These are phyloP conservation scores for Dothiorella sarmentorum DNA, from an alignment of 2,329 filamentous ascomycete genomes.

Conservation along the genomic window DNA sequence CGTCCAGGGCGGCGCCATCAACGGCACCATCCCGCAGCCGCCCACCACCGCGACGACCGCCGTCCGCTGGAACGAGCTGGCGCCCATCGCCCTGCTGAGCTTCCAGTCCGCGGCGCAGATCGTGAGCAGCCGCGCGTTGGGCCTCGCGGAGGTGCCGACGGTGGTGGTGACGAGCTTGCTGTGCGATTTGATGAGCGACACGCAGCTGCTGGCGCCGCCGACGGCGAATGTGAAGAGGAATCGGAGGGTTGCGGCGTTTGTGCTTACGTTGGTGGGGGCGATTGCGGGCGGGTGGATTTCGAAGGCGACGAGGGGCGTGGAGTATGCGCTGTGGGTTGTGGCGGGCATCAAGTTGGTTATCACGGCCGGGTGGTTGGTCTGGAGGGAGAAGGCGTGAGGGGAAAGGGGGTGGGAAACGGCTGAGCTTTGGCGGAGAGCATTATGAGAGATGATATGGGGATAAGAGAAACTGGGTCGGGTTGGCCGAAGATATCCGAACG, in stretches of 20 bases:
- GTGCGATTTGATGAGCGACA: constrained; percentile 73
- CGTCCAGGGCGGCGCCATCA: constrained; percentile 42
- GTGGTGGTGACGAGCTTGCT: constrained; percentile 80
- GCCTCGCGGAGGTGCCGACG: constrained; percentile 68
- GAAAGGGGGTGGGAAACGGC: too few relatives aligned
- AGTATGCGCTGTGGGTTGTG: constrained; percentile 50
- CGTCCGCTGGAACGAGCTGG: constrained; percentile 57
- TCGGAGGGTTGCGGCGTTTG: constrained; percentile 48
- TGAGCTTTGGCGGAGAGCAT: too few relatives aligned
- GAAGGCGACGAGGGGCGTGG: constrained; percentile 50
- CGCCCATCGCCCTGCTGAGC: constrained; percentile 66
- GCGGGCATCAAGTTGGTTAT: constrained; percentile 39
- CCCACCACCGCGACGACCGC: constrained; percentile 26
- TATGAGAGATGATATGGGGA: too few relatives aligned
- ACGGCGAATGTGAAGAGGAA: constrained; percentile 52
- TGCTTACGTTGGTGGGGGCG: constrained; percentile 53
- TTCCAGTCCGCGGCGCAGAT: constrained; percentile 78
- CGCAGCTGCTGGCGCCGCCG: constrained; percentile 44
- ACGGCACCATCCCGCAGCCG: constrained; percentile 50
- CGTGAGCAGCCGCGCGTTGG: constrained; percentile 67
- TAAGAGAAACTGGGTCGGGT: too few relatives aligned
- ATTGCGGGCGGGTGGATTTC: constrained; percentile 55
- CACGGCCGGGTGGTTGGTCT: constrained; percentile 37
- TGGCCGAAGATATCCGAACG: too few relatives aligned
- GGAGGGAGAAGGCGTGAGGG: not conserved